These are phyloP conservation scores for Saturnispora mendoncae DNA, from an alignment of 805 yeast genomes.

Conservation along the genomic window DNA sequence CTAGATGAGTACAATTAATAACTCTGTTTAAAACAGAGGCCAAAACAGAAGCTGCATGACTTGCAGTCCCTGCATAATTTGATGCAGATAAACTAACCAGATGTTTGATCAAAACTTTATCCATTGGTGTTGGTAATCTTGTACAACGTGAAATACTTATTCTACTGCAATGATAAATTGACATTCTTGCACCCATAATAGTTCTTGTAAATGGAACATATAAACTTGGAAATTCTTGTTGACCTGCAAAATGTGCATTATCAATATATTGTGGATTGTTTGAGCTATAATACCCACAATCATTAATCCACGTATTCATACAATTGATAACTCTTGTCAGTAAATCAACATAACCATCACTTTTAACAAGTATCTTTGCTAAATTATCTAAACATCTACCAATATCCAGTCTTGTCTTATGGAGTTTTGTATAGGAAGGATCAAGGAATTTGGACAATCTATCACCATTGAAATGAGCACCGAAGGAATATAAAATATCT, in stretches of 20 bases:
- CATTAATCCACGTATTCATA: slow-evolving; percentile 51
- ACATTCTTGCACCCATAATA: slow-evolving; percentile 65
- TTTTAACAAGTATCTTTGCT: slow-evolving; percentile 37
- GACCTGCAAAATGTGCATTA: slow-evolving; percentile 31
- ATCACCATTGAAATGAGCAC: slow-evolving; percentile 23
- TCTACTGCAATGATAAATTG: slow-evolving; percentile 67
- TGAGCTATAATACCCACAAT: slow-evolving; percentile 25
- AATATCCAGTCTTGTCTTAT: slow-evolving; percentile 48
- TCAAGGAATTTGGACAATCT: slow-evolving; percentile 23
- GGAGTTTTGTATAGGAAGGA: slow-evolving; percentile 44
- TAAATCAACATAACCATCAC: slow-evolving; percentile 56
- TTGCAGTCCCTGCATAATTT: slow-evolving; percentile 58
- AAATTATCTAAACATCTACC: slow-evolving; percentile 49
- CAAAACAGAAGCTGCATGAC: slow-evolving; percentile 60
- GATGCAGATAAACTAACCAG: slow-evolving; percentile 59
- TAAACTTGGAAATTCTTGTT: slow-evolving; percentile 55
- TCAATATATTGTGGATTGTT: slow-evolving; percentile 24
- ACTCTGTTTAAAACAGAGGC: slow-evolving; percentile 63
- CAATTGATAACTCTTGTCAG: slow-evolving; percentile 56
- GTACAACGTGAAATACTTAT: slow-evolving; percentile 63
- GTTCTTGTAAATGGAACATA: slow-evolving; percentile 70
- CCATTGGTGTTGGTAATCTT: slow-evolving; percentile 59
- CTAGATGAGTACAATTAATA: slow-evolving; percentile 41
- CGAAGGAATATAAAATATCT: slow-evolving; percentile 22
- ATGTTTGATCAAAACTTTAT: slow-evolving; percentile 54